Base-by-base conservation (phyloP, 2,329 filamentous ascomycete genomes). In the Aspergillus pseudotamarii region DNA sequence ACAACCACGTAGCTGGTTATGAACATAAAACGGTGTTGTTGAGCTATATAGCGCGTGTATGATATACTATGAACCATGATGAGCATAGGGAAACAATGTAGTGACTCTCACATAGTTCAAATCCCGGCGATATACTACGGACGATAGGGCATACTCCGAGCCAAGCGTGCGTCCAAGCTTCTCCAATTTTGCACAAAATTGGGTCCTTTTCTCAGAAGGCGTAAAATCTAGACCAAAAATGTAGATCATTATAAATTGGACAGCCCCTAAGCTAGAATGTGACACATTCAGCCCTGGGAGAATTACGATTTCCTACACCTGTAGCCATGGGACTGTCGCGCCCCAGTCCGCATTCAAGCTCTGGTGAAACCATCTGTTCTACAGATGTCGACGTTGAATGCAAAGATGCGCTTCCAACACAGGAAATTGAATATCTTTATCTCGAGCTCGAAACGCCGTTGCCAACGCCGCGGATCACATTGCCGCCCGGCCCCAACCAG, bases 371-470 rank as follows among this genome's bases (percentile, higher is more conserved):
- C 3, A 23, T 64, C 19, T 59, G 46, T 36, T 36, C 57, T 4
- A 34, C 21, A 4, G 26, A 43, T n/a, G 1, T 26, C 19, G 56
- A 55, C 41, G 6, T 21, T n/a, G 36, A 51, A 51, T 8, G 21
- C 9, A 41, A 45, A 58, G 51, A 56, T 9, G 46, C 36, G 6
- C 2, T 26, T 21, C 23, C 60, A 26, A 48, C 63, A 0, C 62
- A 72, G 26, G 76, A 79, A 50, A 81, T 90, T 60, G 77, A 83
- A 19, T 86, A 85, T 73, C 81, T 83, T 21, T 89, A 90, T 70
- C 77, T 91, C 58, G 87, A 84, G 1, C 88, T 89, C 71, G 84
- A 88, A 57, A 90, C 87, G 1, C 75, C 81, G 16, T 72, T 90
- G 1, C 87, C 88, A 2, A 77, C 79, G 2, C 78, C 79, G 61